A percentile compares a stretch with the other conserved stretches of the same genome.
Evolutionary conservation across 2,329 filamentous ascomycete species (phyloP).

Genomic region (Podosphaera xanthii): DNA sequence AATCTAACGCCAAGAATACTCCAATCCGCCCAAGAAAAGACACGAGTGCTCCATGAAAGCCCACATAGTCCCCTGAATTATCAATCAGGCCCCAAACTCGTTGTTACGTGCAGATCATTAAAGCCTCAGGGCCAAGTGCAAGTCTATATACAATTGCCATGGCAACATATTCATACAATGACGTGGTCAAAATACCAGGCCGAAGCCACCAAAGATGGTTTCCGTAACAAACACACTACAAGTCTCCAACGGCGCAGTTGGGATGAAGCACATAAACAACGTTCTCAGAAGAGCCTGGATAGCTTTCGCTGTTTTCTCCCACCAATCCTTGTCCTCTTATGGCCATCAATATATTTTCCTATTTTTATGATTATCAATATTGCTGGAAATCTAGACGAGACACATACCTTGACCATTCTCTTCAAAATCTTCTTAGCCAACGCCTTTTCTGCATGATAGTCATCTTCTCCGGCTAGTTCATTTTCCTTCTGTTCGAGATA

Average conservation of each 20-base stretch:
- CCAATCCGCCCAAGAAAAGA: no score
- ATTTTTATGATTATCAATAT: constrained; percentile 31
- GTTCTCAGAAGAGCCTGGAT: constrained; percentile 22
- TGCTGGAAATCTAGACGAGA: constrained; percentile 1
- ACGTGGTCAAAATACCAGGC: no score
- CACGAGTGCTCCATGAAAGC: no score
- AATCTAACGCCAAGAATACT: no score
- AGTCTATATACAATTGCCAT: no score
- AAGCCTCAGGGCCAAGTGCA: no score
- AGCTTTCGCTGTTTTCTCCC: constrained; percentile 23
- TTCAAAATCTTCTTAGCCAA: constrained; percentile 71
- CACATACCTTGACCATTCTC: constrained; percentile 73
- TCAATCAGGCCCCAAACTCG: no score
- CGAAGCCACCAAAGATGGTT: no score
- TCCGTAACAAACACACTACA: no score
- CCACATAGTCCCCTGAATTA: no score
- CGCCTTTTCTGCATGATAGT: constrained; percentile 50
- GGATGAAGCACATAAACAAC: constrained; percentile 80
- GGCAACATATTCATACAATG: no score
- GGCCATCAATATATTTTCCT: constrained; percentile 76
- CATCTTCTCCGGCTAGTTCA: constrained; percentile 59
- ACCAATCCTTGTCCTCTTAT: constrained; percentile 39
- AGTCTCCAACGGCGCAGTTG: constrained; percentile 59
- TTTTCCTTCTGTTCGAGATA: constrained; percentile 82
- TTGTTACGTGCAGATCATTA: no score